phyloP scores from a whole-genome alignment of 2,329 filamentous ascomycete species.

The Paecilomyces sp. region DNA sequence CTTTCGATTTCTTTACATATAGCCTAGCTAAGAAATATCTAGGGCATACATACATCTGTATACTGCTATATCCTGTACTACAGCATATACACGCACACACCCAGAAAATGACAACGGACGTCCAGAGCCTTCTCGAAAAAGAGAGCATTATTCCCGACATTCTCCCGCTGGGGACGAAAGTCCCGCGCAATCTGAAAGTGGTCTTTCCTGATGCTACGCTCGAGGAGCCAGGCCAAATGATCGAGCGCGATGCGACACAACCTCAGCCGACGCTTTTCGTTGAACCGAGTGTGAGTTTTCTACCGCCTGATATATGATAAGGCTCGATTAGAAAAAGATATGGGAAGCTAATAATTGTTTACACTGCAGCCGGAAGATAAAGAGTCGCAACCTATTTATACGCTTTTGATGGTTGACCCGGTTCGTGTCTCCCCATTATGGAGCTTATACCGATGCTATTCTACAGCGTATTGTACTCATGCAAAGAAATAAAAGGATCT shows the following conservation, averaged over 20 bases:
- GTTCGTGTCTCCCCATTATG: neutral
- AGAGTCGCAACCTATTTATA: neutral
- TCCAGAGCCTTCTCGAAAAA: constrained; percentile 1
- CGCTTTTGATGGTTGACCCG: neutral
- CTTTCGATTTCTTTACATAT: neutral
- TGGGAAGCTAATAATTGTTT: neutral
- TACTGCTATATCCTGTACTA: too few species aligned
- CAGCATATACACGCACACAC: neutral
- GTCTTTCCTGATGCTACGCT: constrained; percentile 1
- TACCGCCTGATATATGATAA: neutral
- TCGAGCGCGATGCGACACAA: constrained; percentile 5
- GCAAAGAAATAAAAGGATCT: constrained; percentile 4
- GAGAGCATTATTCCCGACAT: constrained; percentile 6
- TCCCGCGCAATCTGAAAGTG: constrained; percentile 6
- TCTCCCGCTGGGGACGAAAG: neutral
- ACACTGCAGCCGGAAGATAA: neutral
- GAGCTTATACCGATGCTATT: neutral
- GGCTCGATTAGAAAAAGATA: too few species aligned
- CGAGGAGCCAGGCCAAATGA: constrained; percentile 4
- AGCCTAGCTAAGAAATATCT: too few species aligned
- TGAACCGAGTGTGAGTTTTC: constrained; percentile 1
- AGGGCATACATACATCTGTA: too few species aligned
- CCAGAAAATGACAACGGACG: neutral
- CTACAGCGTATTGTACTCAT: neutral
- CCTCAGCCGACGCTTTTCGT: constrained; percentile 4